Evolutionary conservation across 768 basidiomycete genomes (phyloP), one percentile per base, ranked within the genome.

Genomic region (Podaxis carcinomalis): DNA sequence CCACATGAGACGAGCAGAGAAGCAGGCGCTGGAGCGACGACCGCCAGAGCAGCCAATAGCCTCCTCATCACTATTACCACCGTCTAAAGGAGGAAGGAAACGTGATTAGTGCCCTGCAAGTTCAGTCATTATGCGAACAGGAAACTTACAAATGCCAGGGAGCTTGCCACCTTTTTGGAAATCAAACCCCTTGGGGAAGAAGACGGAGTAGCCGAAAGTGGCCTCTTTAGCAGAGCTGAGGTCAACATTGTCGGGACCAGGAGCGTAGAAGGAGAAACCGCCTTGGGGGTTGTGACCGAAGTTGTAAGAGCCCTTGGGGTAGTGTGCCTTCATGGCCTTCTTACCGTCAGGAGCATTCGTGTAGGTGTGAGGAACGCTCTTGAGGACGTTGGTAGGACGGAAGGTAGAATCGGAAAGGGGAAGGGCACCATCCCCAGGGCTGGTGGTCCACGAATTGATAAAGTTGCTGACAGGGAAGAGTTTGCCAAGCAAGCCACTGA

Each of bases 1-100:
- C 85, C 86, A 90, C 88, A 91, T 90, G 40, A 88, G 74, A 63
- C 87, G 83, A 23, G 80, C 79, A 27, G 83, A 85, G 76, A 86
- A 87, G 78, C 88, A 88, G 1, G 68, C 68, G 39, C 77, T 67
- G 23, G 79, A 74, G 49, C 84, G 81, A 47, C 85, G 73, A 3
- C 88, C 88, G 46, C 88, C 88, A 13, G 86, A 86, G 75, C 87
- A 90, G 51, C 74, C 68, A 37, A 79, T 71, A 4, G 88, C 80
- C 5, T 69, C 74, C 3, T 74, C 76, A 2, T 75, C 75, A 57
- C 67, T 73, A 68, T 85, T 74, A 7, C 88, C 88, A 51, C 86
- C 87, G 67, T 82, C 83, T 85, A 64, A 35, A 5, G 19, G 47
- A 37, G 27, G 36, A 47, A 61, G 62, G 61, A 23, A 9, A 59